Conservation (phyloP, 1,284 basidiomycete genomes). For the Coriolopsis trogii region DNA sequence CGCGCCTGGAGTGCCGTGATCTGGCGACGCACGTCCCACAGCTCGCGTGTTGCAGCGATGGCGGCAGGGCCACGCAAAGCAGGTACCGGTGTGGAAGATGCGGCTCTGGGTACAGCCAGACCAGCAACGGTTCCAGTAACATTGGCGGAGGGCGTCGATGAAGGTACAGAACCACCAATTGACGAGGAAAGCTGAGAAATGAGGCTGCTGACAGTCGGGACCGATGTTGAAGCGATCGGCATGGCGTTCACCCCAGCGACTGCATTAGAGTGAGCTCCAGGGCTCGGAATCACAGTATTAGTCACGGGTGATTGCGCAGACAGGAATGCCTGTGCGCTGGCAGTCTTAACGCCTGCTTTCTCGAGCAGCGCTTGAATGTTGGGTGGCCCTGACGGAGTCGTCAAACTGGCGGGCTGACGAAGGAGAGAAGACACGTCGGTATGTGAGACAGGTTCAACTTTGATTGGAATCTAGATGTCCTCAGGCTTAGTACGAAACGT, state of each 20-base stretch:
- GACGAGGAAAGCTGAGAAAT: not conserved
- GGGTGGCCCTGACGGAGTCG: constrained; percentile 13
- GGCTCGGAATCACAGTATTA: not conserved
- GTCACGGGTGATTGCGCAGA: constrained; percentile 4
- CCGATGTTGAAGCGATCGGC: not conserved
- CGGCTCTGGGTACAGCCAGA: not conserved
- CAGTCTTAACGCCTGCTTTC: constrained; percentile 22
- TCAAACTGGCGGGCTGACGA: constrained; percentile 3
- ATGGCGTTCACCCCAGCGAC: not conserved
- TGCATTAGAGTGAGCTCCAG: not conserved
- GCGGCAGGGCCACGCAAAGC: constrained; percentile 5
- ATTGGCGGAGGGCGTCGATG: not conserved
- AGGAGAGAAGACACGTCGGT: constrained; percentile 13
- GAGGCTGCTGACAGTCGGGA: not conserved
- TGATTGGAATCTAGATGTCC: not conserved
- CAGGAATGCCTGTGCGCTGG: constrained; percentile 18
- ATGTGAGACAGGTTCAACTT: constrained; percentile 13
- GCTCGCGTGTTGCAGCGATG: constrained; percentile 31
- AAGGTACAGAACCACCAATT: not conserved
- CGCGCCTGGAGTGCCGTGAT: constrained; percentile 37
- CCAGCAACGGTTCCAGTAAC: not conserved
- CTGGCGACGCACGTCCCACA: constrained; percentile 39
- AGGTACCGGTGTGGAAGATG: not conserved
- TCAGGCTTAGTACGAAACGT: no score
- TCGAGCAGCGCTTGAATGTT: constrained; percentile 23